Percentiles rank a stretch among this genome's conserved stretches.
These are phyloP conservation scores for Xylariaceae sp. DNA, from an alignment of 2,329 filamentous ascomycete genomes.

Conservation along the genomic window DNA sequence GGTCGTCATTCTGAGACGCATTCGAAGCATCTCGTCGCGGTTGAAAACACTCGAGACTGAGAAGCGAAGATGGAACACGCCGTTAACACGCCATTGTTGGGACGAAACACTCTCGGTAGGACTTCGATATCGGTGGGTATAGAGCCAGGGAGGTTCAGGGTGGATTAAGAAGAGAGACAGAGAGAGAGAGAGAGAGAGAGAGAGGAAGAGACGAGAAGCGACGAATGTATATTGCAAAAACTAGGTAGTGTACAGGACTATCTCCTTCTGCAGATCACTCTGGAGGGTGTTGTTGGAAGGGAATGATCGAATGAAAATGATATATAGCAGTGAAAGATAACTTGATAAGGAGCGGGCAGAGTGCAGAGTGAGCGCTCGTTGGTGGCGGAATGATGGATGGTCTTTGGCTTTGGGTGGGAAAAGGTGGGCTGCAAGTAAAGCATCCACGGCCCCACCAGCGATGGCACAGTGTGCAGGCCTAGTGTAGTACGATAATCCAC, in stretches of 20 bases:
- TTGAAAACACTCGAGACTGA: slow-evolving; percentile 14
- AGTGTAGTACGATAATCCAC: neutral
- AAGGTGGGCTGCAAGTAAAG: slow-evolving; percentile 12
- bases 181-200: slow-evolving; percentile 1
- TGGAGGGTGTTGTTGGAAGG: neutral
- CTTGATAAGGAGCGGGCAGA: slow-evolving; percentile 7
- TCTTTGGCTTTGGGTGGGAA: slow-evolving; percentile 5
- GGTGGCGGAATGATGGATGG: slow-evolving; percentile 15
- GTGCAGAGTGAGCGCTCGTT: slow-evolving; percentile 9
- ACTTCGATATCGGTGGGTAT: neutral
- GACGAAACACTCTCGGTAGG: neutral
- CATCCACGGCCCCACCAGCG: neutral
- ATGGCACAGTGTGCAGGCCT: neutral
- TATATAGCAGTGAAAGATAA: slow-evolving; percentile 9
- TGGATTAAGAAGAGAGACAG: neutral
- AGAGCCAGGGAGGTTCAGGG: neutral
- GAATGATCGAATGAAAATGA: slow-evolving; percentile 6
- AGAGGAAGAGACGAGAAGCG: neutral
- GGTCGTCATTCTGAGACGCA: slow-evolving; percentile 30
- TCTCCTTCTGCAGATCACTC: neutral
- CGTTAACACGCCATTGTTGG: slow-evolving; percentile 14
- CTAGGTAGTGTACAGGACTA: neutral
- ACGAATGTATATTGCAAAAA: slow-evolving; percentile 1
- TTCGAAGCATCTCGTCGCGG: slow-evolving; percentile 29
- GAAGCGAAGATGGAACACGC: neutral